Evolutionary conservation across 2,329 filamentous ascomycete genomes (phyloP).

Genomic region (Metarhizium album): DNA sequence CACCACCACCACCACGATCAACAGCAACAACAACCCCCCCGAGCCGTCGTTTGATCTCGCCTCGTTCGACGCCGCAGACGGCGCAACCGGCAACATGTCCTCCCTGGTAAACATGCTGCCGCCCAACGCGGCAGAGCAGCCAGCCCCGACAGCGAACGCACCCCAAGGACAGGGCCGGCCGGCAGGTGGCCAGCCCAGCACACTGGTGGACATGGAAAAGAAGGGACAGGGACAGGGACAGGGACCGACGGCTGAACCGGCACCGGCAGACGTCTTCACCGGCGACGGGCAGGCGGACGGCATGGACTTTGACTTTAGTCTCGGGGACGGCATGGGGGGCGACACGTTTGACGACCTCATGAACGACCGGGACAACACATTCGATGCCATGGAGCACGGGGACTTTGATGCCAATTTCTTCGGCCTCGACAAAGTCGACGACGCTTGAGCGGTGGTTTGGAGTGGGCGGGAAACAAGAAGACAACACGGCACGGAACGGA

Average conservation of each 20-base stretch:
- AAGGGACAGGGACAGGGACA: too few relatives aligned
- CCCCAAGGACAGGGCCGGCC: conserved; percentile 5
- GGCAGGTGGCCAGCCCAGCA: conserved; percentile 7
- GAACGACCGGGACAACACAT: conserved; percentile 28
- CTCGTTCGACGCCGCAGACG: conserved; percentile 28
- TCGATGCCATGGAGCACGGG: conserved; percentile 30
- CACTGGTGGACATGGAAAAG: conserved; percentile 16
- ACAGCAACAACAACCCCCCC: too few relatives aligned
- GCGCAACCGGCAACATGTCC: conserved; percentile 17
- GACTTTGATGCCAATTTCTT: conserved; percentile 40
- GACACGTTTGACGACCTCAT: conserved; percentile 42
- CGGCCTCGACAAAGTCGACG: conserved; percentile 21
- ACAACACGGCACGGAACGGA: too few relatives aligned
- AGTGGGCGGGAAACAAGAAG: background rate
- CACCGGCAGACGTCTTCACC: conserved; percentile 37
- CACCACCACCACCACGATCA: conserved; percentile 14
- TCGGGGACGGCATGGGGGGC: conserved; percentile 19
- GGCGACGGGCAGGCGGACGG: conserved; percentile 30
- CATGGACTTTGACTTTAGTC: conserved; percentile 24
- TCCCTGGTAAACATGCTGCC: conserved; percentile 21
- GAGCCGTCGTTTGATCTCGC: conserved; percentile 36
- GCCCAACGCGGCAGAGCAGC: conserved; percentile 11
- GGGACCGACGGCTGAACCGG: conserved; percentile 15
- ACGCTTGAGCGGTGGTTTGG: conserved; percentile 7
- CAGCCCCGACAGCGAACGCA: conserved; percentile 4